Evolutionary conservation across 2,329 filamentous ascomycete genomes (phyloP).

Genomic region (Cordyceps javanica): DNA sequence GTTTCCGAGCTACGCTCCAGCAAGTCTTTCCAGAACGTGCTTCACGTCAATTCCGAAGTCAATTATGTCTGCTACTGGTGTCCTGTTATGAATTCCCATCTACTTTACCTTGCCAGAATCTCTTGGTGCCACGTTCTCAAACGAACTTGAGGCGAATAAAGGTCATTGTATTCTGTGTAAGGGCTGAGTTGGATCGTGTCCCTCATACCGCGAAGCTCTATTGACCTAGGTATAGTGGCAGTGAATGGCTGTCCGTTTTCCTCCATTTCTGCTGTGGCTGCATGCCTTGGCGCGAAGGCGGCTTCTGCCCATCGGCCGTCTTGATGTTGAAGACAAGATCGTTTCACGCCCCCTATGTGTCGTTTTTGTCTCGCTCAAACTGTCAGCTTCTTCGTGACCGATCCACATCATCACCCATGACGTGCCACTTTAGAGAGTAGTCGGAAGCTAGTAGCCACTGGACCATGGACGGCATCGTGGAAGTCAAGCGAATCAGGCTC

Average conservation of each 20-base stretch:
- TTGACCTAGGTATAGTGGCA: not conserved
- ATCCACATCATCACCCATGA: not conserved
- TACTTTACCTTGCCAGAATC: slow-evolving; percentile 15
- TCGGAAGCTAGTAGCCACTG: slow-evolving; percentile 2
- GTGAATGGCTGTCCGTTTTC: slow-evolving; percentile 5
- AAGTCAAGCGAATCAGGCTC: no score
- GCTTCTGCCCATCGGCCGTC: slow-evolving; percentile 11
- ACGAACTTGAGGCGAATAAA: slow-evolving; percentile 9
- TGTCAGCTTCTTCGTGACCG: not conserved
- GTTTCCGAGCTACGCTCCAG: slow-evolving; percentile 11
- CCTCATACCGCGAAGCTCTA: not conserved
- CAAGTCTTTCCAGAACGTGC: slow-evolving; percentile 9
- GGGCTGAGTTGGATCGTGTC: not conserved
- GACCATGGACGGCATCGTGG: not conserved
- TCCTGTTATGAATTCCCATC: slow-evolving; percentile 17
- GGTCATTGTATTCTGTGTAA: slow-evolving; percentile 4
- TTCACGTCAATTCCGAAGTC: slow-evolving; percentile 16
- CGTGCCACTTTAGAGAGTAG: slow-evolving; percentile 1
- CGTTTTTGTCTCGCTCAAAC: not conserved
- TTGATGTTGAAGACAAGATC: not conserved
- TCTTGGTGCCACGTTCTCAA: slow-evolving; percentile 15
- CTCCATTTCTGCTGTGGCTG: not conserved
- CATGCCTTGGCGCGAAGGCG: slow-evolving; percentile 3
- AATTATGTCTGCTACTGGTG: slow-evolving; percentile 10
- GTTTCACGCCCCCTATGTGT: not conserved